phyloP scores from a whole-genome alignment of 306 rosid species.

The Lagenaria siceraria region DNA sequence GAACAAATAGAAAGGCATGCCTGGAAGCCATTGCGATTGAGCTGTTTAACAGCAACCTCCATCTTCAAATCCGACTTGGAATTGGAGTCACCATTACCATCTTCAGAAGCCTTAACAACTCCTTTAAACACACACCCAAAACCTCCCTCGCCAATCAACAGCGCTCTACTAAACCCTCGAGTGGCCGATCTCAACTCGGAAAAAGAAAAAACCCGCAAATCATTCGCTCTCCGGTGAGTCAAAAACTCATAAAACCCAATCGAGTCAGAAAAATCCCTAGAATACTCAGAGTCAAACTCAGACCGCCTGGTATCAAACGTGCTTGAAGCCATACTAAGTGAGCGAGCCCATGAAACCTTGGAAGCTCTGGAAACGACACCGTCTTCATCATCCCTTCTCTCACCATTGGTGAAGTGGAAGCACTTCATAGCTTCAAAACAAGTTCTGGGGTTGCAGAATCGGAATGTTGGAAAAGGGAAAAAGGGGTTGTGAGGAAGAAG shows the following conservation, averaged over 20 bases:
- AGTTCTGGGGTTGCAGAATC: neutral
- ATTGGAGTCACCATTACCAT: neutral
- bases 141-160: slow-evolving; percentile 86
- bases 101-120: slow-evolving; percentile 11
- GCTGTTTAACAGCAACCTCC: slow-evolving; percentile 82
- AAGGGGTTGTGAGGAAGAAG: neutral
- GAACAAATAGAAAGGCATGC: slow-evolving; percentile 25
- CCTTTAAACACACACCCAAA: slow-evolving; percentile 85
- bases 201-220: slow-evolving; percentile 58
- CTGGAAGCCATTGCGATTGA: slow-evolving; percentile 89
- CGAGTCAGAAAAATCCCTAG: slow-evolving; percentile 50
- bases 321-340: slow-evolving; percentile 75
- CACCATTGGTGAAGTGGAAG: slow-evolving; percentile 66
- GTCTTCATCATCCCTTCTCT: slow-evolving; percentile 30
- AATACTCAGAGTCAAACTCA: slow-evolving; percentile 43
- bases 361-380: slow-evolving; percentile 40
- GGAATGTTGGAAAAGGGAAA: neutral
- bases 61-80: slow-evolving; percentile 13
- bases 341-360: slow-evolving; percentile 82
- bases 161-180: slow-evolving; percentile 53
- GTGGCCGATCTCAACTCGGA: slow-evolving; percentile 68
- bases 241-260: slow-evolving; percentile 41
- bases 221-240: slow-evolving; percentile 55
- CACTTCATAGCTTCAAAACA: slow-evolving; percentile 48
- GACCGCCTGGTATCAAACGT: slow-evolving; percentile 52